These are phyloP conservation scores for Acrodontium crateriforme DNA, from an alignment of 2,329 filamentous ascomycete genomes.

Conservation along the genomic window DNA sequence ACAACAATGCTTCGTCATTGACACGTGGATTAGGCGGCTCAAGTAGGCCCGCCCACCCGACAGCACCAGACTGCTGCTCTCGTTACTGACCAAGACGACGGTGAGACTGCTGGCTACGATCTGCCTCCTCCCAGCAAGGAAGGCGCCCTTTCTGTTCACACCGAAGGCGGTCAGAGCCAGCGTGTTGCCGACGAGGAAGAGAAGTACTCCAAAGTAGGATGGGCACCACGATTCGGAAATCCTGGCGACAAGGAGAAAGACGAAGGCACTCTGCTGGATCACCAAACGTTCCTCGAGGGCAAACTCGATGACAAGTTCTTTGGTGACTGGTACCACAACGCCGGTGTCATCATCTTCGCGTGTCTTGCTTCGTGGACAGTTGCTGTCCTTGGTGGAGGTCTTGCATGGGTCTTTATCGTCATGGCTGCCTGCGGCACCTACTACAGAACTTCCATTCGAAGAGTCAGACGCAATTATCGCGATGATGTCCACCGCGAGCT, in stretches of 20 bases:
- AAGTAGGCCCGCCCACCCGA: conserved; percentile 20
- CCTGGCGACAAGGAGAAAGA: conserved; percentile 35
- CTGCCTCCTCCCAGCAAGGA: conserved; percentile 61
- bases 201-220: conserved; percentile 51
- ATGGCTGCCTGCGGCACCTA: conserved; percentile 91
- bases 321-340: conserved; percentile 98
- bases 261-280: conserved; percentile 61
- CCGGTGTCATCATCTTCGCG: conserved; percentile 84
- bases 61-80: conserved; percentile 54
- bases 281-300: conserved; percentile 74
- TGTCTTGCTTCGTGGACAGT: conserved; percentile 84
- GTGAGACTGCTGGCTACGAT: conserved; percentile 55
- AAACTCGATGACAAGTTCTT: conserved; percentile 80
- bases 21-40: conserved; percentile 9
- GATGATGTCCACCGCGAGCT: conserved; percentile 87
- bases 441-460: conserved; percentile 86
- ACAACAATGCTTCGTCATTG: too few species aligned
- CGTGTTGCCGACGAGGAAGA: conserved; percentile 38
- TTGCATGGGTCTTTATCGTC: conserved; percentile 85
- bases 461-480: conserved; percentile 87
- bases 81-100: conserved; percentile 67
- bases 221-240: conserved; percentile 76
- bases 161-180: conserved; percentile 9
- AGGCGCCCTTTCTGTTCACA: conserved; percentile 41
- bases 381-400: conserved; percentile 74